A percentile compares a stretch with the other conserved stretches of the same genome.
phyloP scores from a whole-genome alignment of 2,329 filamentous ascomycete genomes.

The Scorias spongiosa region DNA sequence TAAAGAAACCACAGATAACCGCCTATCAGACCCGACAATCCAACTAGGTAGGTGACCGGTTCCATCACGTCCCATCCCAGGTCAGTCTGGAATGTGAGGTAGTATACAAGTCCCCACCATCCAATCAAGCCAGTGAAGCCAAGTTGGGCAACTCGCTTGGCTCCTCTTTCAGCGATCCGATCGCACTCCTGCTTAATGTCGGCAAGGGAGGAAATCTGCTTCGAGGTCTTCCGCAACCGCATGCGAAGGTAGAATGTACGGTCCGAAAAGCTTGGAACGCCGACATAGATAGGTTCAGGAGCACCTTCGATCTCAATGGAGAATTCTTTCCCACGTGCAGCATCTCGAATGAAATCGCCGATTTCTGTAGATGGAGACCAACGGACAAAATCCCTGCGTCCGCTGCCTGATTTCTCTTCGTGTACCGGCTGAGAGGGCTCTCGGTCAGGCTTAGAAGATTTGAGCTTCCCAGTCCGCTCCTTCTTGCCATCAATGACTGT shows the following conservation, averaged over 20 bases:
- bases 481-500: constrained; percentile 31
- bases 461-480: constrained; percentile 29
- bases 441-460: constrained; percentile 23
- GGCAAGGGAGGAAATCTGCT: constrained; percentile 52
- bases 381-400: constrained; percentile 52
- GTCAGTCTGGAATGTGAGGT: constrained; percentile 51
- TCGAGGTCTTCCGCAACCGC: constrained; percentile 55
- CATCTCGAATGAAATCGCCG: constrained; percentile 86
- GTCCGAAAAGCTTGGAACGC: constrained; percentile 76
- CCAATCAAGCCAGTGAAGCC: constrained; percentile 58
- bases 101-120: constrained; percentile 76
- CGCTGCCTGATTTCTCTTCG: constrained; percentile 21
- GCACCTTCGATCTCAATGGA: constrained; percentile 66
- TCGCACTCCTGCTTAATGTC: constrained; percentile 73
- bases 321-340: constrained; percentile 71
- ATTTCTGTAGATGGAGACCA: constrained; percentile 85
- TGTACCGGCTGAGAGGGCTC: constrained; percentile 34
- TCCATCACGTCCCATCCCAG: constrained; percentile 85
- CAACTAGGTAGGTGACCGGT: constrained; percentile 76
- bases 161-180: constrained; percentile 56
- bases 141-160: constrained; percentile 63
- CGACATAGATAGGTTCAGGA: constrained; percentile 53
- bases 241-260: constrained; percentile 79
- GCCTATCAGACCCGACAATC: constrained; percentile 71
- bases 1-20: constrained; percentile 85